Evolutionary conservation across 371 early-diverging fungal species (phyloP).

Genomic region (Ordospora colligata): DNA sequence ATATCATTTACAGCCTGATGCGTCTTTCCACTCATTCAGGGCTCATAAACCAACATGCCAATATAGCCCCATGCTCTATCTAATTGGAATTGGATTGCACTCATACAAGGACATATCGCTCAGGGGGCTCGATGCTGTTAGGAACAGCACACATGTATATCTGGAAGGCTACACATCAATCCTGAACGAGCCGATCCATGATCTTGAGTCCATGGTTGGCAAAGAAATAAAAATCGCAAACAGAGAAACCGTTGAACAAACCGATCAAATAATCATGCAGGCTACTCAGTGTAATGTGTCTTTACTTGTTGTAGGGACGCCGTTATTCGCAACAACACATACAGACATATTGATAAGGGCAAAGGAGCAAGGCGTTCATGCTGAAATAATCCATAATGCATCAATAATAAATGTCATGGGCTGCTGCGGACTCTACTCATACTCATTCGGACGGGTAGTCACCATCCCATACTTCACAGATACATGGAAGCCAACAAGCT

Average conservation of each 20-base stretch:
- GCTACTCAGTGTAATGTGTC: slow-evolving; percentile 77
- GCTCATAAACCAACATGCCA: background rate
- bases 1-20: background rate
- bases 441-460: slow-evolving; percentile 92
- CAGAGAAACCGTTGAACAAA: slow-evolving; percentile 88
- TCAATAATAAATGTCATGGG: slow-evolving; percentile 96
- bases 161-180: slow-evolving; percentile 96
- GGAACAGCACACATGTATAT: slow-evolving; percentile 75
- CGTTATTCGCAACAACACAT: slow-evolving; percentile 92
- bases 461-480: slow-evolving; percentile 95
- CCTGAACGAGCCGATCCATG: slow-evolving; percentile 59
- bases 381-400: slow-evolving; percentile 85
- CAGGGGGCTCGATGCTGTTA: slow-evolving; percentile 70
- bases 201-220: slow-evolving; percentile 73
- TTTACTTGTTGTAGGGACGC: slow-evolving; percentile 95
- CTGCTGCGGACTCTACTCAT: slow-evolving; percentile 88
- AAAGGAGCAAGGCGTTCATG: slow-evolving; percentile 71
- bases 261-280: slow-evolving; percentile 74
- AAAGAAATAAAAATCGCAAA: slow-evolving; percentile 73
- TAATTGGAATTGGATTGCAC: slow-evolving; percentile 87
- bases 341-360: slow-evolving; percentile 88
- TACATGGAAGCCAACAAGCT: slow-evolving; percentile 85
- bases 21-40: background rate
- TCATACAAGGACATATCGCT: slow-evolving; percentile 68
- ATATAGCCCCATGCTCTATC: slow-evolving; percentile 67